Evolutionary conservation across 306 rosid species (phyloP).

Genomic region (Prunus davidiana): DNA sequence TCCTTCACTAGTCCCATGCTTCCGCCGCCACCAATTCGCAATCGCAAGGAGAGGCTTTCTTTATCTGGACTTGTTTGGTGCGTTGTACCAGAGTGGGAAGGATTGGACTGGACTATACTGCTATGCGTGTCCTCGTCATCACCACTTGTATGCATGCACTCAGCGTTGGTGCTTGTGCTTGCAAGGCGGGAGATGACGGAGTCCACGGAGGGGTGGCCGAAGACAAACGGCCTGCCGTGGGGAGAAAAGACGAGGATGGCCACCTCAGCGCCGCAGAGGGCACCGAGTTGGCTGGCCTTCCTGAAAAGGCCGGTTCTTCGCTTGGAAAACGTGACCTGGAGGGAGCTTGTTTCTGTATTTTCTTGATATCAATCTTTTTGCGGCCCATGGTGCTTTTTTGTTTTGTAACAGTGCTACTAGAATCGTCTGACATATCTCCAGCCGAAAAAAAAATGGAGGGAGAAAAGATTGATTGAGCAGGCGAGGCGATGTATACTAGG

Average conservation of each 20-base stretch:
- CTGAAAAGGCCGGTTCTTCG: constrained; percentile 8
- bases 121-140: background rate
- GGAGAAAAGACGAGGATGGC: constrained; percentile 10
- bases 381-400: background rate
- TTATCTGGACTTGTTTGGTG: background rate
- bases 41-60: no score
- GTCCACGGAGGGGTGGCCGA: constrained; percentile 12
- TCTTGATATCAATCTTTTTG: constrained; percentile 2
- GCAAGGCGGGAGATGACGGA: background rate
- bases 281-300: constrained; percentile 6
- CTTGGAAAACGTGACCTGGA: constrained; percentile 19
- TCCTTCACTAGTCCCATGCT: background rate
- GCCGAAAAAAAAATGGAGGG: background rate
- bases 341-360: background rate
- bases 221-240: background rate
- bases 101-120: background rate
- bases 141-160: background rate
- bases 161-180: background rate
- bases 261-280: background rate
- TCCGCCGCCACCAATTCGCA: background rate
- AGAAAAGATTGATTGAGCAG: background rate
- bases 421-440: background rate
- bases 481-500: background rate
- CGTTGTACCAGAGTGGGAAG: background rate
- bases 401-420: no score